These are phyloP conservation scores for Collybiopsis confluens DNA, from an alignment of 768 basidiomycete genomes.

Conservation along the genomic window DNA sequence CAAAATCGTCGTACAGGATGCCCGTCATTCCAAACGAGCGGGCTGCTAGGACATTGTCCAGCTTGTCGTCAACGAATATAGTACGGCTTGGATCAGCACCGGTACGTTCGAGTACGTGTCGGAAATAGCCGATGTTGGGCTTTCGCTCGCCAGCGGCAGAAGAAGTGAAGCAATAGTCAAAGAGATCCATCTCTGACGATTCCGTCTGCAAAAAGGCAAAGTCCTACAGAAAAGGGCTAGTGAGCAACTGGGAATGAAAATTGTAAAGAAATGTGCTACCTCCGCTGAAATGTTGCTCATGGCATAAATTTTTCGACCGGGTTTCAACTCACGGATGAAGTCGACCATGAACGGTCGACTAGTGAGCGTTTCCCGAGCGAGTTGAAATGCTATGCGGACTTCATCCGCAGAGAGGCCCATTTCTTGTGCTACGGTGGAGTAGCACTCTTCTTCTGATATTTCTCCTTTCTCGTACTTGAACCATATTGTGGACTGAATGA, in stretches of 20 bases:
- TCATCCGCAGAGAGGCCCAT: conserved; percentile 34
- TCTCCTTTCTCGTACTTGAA: conserved; percentile 49
- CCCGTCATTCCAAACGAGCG: conserved; percentile 54
- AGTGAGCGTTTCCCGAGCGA: conserved; percentile 44
- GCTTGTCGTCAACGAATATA: conserved; percentile 58
- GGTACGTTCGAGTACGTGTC: conserved; percentile 40
- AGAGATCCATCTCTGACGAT: conserved; percentile 40
- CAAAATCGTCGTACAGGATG: conserved; percentile 42
- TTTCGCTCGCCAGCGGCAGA: conserved; percentile 50
- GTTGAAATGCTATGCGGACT: conserved; percentile 39
- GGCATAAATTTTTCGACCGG: conserved; percentile 39
- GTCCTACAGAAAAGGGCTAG: conserved; percentile 20
- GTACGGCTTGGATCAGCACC: conserved; percentile 40
- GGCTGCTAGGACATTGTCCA: conserved; percentile 55
- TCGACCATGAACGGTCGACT: conserved; percentile 40
- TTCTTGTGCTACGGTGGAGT: conserved; percentile 33
- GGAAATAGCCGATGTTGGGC: conserved; percentile 51
- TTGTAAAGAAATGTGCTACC: background rate
- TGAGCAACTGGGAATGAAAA: background rate
- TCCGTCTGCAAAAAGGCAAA: conserved; percentile 42
- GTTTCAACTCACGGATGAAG: conserved; percentile 43
- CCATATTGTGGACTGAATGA: conserved; percentile 45
- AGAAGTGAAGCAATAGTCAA: conserved; percentile 49
- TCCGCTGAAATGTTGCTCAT: conserved; percentile 59
- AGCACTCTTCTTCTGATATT: conserved; percentile 40